Evolutionary conservation across 768 basidiomycete genomes (phyloP).

Genomic region (Gloeophyllum trabeum): DNA sequence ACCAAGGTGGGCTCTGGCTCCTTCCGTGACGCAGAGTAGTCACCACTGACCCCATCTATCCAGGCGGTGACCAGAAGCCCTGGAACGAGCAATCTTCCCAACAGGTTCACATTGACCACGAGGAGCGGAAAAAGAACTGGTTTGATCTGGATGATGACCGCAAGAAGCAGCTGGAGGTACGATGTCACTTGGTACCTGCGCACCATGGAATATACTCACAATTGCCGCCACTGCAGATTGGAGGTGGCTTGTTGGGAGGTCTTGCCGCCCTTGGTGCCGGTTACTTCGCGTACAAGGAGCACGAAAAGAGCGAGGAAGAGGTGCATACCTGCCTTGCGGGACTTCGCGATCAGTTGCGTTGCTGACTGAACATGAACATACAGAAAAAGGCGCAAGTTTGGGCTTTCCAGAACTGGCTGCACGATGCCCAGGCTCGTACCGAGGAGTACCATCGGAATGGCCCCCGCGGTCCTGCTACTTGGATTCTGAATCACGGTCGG

Average conservation of each 20-base stretch:
- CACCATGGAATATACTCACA: not conserved
- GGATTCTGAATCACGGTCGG: conserved; percentile 45
- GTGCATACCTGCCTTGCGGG: conserved; percentile 18
- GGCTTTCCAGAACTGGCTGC: conserved; percentile 41
- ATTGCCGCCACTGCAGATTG: conserved; percentile 30
- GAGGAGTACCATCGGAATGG: conserved; percentile 32
- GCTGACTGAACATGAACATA: not conserved
- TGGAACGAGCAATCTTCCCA: conserved; percentile 16
- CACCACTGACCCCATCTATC: conserved; percentile 16
- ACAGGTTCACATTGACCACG: conserved; percentile 22
- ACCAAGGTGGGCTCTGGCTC: not conserved
- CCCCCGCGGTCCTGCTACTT: conserved; percentile 37
- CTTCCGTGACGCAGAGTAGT: conserved; percentile 15
- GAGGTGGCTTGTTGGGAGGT: conserved; percentile 50
- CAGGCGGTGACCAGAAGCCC: conserved; percentile 8
- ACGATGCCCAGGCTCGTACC: conserved; percentile 45
- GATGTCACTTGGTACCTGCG: not conserved
- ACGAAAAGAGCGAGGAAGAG: conserved; percentile 47
- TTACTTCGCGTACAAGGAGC: conserved; percentile 37
- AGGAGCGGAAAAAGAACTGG: conserved; percentile 46
- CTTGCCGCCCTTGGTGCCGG: conserved; percentile 41
- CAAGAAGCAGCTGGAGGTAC: conserved; percentile 50
- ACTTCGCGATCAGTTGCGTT: not conserved
- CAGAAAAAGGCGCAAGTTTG: conserved; percentile 42
- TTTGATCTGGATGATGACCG: conserved; percentile 38